Percentiles rank a stretch among this genome's conserved stretches.
Conservation (phyloP, 2,329 filamentous ascomycete genomes). For the Zymoseptoria pseudotritici region DNA sequence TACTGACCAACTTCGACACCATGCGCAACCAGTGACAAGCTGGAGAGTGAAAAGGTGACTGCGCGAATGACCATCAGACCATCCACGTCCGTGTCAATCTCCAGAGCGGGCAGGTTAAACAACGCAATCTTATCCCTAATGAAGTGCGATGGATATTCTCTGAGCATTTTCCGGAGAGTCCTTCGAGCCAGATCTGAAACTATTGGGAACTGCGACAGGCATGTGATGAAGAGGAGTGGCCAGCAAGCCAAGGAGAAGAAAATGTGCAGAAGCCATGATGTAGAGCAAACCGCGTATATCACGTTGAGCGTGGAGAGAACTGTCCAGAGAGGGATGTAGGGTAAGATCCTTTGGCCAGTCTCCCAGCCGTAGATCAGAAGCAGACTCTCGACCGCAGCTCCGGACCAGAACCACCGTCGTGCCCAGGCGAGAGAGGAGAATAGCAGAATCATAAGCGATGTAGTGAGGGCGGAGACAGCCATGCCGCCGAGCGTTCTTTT, state of each 20-base stretch:
- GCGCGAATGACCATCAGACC: slow-evolving; percentile 48
- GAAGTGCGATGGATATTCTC: slow-evolving; percentile 40
- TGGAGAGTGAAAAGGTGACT: slow-evolving; percentile 45
- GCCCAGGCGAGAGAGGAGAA: slow-evolving; percentile 17
- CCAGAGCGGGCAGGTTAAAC: slow-evolving; percentile 45
- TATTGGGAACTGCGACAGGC: slow-evolving; percentile 41
- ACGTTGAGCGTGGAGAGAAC: slow-evolving; percentile 42
- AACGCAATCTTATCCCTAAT: slow-evolving; percentile 46
- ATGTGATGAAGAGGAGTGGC: slow-evolving; percentile 36
- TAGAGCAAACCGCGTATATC: slow-evolving; percentile 41
- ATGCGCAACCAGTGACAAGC: slow-evolving; percentile 44
- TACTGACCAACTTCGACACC: slow-evolving; percentile 43
- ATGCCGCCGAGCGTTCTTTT: not conserved
- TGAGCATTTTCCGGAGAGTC: slow-evolving; percentile 30
- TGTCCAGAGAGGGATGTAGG: slow-evolving; percentile 41
- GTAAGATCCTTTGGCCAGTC: slow-evolving; percentile 34
- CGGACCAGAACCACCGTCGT: slow-evolving; percentile 22
- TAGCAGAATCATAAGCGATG: slow-evolving; percentile 9
- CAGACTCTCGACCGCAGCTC: slow-evolving; percentile 21
- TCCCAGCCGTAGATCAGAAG: slow-evolving; percentile 20
- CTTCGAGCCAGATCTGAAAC: slow-evolving; percentile 32
- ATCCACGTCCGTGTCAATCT: slow-evolving; percentile 48
- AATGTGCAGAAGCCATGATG: slow-evolving; percentile 47
- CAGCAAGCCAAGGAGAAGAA: slow-evolving; percentile 38
- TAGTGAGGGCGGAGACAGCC: slow-evolving; percentile 6